These are phyloP conservation scores for Boletellus emodensis DNA, from an alignment of 768 basidiomycete species.

Conservation along the genomic window DNA sequence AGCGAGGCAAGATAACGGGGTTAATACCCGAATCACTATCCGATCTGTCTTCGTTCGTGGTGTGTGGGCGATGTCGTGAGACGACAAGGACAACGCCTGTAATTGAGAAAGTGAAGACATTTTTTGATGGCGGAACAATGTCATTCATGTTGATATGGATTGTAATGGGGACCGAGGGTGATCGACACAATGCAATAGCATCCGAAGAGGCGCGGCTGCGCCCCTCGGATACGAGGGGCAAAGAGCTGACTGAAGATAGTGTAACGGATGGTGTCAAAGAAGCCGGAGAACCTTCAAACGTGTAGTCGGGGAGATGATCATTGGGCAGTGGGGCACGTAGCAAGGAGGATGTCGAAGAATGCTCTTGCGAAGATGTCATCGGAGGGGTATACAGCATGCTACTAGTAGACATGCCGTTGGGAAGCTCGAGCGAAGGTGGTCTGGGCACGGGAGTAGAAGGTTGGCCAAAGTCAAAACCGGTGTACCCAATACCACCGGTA, in stretches of 20 bases:
- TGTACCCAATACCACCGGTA: slow-evolving; percentile 61
- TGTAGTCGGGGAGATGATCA: slow-evolving; percentile 64
- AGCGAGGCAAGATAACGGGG: slow-evolving; percentile 61
- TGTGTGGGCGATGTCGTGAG: slow-evolving; percentile 34
- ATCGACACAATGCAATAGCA: slow-evolving; percentile 22
- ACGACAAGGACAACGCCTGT: slow-evolving; percentile 62
- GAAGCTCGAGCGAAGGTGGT: slow-evolving; percentile 49
- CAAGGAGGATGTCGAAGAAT: slow-evolving; percentile 57
- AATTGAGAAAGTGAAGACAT: slow-evolving; percentile 61
- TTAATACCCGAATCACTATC: slow-evolving; percentile 38
- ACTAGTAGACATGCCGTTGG: slow-evolving; percentile 16
- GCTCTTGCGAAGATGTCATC: slow-evolving; percentile 35
- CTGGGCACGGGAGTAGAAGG: slow-evolving; percentile 38
- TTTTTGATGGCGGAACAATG: slow-evolving; percentile 59
- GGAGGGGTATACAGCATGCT: slow-evolving; percentile 20
- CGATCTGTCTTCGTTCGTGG: slow-evolving; percentile 20
- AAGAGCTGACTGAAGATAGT: slow-evolving; percentile 39
- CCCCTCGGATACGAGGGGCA: slow-evolving; percentile 30
- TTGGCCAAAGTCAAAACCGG: slow-evolving; percentile 60
- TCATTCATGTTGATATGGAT: slow-evolving; percentile 81
- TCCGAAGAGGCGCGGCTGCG: slow-evolving; percentile 39
- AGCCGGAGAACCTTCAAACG: slow-evolving; percentile 62
- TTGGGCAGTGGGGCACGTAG: slow-evolving; percentile 71
- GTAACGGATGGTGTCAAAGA: slow-evolving; percentile 45
- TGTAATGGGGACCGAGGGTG: slow-evolving; percentile 63